Evolutionary conservation across 2,329 filamentous ascomycete genomes (phyloP).

Genomic region (Aotearoamyces nothofagi): DNA sequence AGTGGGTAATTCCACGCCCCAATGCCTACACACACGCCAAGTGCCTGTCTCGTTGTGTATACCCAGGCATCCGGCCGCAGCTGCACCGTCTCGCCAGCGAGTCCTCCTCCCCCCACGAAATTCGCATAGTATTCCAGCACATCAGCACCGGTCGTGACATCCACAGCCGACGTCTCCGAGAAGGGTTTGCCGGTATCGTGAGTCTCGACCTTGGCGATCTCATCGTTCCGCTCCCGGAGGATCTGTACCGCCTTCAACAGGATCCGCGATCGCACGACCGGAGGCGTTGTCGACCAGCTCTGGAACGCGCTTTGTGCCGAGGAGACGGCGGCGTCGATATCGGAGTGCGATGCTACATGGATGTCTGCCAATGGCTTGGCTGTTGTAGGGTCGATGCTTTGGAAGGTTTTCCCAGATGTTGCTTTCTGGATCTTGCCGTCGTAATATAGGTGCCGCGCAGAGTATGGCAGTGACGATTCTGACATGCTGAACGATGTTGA

Average conservation of each 20-base stretch:
- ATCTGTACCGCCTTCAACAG: constrained; percentile 62
- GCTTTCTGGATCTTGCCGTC: constrained; percentile 51
- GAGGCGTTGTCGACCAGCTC: constrained; percentile 60
- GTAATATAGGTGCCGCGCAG: constrained; percentile 56
- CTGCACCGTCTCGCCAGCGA: constrained; percentile 67
- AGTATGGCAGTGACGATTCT: constrained; percentile 21
- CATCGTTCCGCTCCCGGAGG: constrained; percentile 62
- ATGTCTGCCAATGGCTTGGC: constrained; percentile 54
- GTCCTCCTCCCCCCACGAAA: constrained; percentile 58
- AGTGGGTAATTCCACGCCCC: constrained; percentile 90
- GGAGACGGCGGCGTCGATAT: constrained; percentile 57
- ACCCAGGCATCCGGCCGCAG: constrained; percentile 66
- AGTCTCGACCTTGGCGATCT: constrained; percentile 66
- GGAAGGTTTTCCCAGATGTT: constrained; percentile 46
- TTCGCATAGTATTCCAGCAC: constrained; percentile 80
- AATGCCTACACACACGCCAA: constrained; percentile 76
- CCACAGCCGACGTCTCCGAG: constrained; percentile 71
- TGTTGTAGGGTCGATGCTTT: constrained; percentile 61
- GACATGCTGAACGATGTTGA: constrained; percentile 14
- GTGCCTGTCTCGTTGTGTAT: constrained; percentile 66
- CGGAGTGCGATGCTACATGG: constrained; percentile 47
- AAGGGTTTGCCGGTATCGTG: constrained; percentile 77
- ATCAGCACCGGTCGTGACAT: constrained; percentile 70
- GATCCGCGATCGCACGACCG: constrained; percentile 61
- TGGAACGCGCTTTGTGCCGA: constrained; percentile 60